Percentiles rank a stretch among this genome's conserved stretches.
These are phyloP conservation scores for Salinomyces thailandicus DNA, from an alignment of 2,329 filamentous ascomycete genomes.

Conservation along the genomic window DNA sequence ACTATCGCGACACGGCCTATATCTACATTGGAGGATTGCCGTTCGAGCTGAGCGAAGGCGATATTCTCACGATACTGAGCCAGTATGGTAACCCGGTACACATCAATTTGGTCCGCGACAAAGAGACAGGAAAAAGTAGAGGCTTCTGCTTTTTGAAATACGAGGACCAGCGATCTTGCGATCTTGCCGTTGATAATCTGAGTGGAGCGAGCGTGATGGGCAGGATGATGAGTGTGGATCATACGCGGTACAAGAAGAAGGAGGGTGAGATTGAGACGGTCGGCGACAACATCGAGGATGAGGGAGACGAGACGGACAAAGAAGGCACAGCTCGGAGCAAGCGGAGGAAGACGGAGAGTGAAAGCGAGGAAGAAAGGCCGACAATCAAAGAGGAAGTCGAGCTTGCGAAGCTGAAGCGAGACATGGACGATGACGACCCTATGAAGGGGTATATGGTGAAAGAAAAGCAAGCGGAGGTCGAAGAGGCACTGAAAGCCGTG, in stretches of 20 bases:
- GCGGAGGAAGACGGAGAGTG: slow-evolving; percentile 34
- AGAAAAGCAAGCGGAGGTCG: slow-evolving; percentile 83
- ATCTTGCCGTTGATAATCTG: slow-evolving; percentile 91
- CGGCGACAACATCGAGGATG: slow-evolving; percentile 40
- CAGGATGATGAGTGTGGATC: slow-evolving; percentile 74
- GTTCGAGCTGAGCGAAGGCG: slow-evolving; percentile 87
- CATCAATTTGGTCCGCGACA: slow-evolving; percentile 84
- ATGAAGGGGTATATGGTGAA: slow-evolving; percentile 89
- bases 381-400: slow-evolving; percentile 74
- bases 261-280: slow-evolving; percentile 49
- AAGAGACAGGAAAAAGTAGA: slow-evolving; percentile 88
- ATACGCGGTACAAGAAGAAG: slow-evolving; percentile 79
- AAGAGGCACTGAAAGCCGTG: slow-evolving; percentile 52
- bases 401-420: slow-evolving; percentile 59
- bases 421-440: slow-evolving; percentile 82
- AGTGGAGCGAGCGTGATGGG: slow-evolving; percentile 77
- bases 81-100: slow-evolving; percentile 94
- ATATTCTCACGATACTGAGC: slow-evolving; percentile 91
- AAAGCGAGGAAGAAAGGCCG: slow-evolving; percentile 40
- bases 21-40: slow-evolving; percentile 92
- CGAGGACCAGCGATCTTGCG: slow-evolving; percentile 91
- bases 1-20: slow-evolving; percentile 95
- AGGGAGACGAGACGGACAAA: slow-evolving; percentile 38
- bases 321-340: slow-evolving; percentile 35
- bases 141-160: slow-evolving; percentile 97